Percentiles rank a stretch among this genome's conserved stretches.
These are phyloP conservation scores for Spinacia oleracea DNA, from an alignment of 179 eudicot species.

Conservation along the genomic window DNA sequence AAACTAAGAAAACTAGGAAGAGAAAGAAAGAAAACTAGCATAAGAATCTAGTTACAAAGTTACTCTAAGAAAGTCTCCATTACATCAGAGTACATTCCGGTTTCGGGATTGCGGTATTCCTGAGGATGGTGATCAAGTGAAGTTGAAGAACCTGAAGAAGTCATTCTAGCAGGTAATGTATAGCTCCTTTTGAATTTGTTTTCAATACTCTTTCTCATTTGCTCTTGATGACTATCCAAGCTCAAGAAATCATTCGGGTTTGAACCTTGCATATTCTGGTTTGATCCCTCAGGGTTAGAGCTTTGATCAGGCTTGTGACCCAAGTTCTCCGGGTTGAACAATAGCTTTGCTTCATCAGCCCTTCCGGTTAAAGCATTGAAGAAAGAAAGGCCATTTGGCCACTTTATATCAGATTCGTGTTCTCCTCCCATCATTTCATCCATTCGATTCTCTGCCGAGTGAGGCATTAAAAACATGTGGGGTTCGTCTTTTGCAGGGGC, in stretches of 20 bases:
- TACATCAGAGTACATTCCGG: conserved; percentile 83
- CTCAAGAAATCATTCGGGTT: conserved; percentile 72
- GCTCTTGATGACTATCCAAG: conserved; percentile 61
- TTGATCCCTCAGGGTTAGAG: conserved; percentile 29
- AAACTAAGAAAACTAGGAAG: conserved; percentile 1
- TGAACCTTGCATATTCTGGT: conserved; percentile 17
- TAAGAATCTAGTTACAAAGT: conserved; percentile 52
- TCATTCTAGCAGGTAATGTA: conserved; percentile 82
- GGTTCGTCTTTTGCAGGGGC: conserved; percentile 67
- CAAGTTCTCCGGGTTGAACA: conserved; percentile 62
- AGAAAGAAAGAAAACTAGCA: conserved; percentile 30
- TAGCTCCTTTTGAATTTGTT: conserved; percentile 86
- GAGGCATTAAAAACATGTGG: conserved; percentile 78
- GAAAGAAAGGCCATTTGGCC: conserved; percentile 89
- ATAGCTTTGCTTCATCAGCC: conserved; percentile 74
- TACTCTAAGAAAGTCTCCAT: conserved; percentile 85
- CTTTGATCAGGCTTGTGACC: conserved; percentile 50
- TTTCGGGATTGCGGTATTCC: conserved; percentile 58
- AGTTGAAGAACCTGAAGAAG: conserved; percentile 73
- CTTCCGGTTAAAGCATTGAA: conserved; percentile 81
- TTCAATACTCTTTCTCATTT: conserved; percentile 64
- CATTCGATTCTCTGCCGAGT: conserved; percentile 57
- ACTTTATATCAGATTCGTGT: conserved; percentile 79
- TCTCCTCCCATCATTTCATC: conserved; percentile 72
- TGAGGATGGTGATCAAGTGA: conserved; percentile 68